Evolutionary conservation across 495 filamentous ascomycete genomes (phyloP).

Genomic region (Achaetomiella virescens): DNA sequence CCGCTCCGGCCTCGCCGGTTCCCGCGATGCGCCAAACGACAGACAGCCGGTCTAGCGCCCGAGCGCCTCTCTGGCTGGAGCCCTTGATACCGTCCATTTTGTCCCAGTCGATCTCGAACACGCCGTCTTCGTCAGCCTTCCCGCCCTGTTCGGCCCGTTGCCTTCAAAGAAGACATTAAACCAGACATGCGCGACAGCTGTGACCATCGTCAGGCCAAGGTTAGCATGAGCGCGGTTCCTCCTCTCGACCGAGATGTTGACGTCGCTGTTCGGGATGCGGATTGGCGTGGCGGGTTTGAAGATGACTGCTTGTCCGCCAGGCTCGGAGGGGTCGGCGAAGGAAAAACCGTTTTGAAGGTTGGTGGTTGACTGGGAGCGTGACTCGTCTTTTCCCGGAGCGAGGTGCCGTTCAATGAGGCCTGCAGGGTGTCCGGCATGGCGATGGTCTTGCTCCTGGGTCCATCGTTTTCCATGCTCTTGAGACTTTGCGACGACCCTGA

Average conservation of each 20-base stretch:
- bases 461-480: conserved; percentile 1
- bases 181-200: conserved; percentile 90
- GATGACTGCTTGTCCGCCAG: conserved; percentile 60
- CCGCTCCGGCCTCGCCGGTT: conserved; percentile 23
- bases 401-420: neutral
- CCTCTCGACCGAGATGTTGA: conserved; percentile 85
- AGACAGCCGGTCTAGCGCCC: conserved; percentile 74
- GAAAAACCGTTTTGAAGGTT: conserved; percentile 15
- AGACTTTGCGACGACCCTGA: conserved; percentile 12
- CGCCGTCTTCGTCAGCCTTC: conserved; percentile 43
- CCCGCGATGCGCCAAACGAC: conserved; percentile 65
- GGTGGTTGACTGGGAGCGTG: conserved; percentile 18
- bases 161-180: conserved; percentile 95
- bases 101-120: conserved; percentile 56
- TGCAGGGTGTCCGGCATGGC: conserved; percentile 14
- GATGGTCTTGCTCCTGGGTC: conserved; percentile 25
- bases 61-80: conserved; percentile 67
- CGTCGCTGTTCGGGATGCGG: conserved; percentile 68
- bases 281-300: conserved; percentile 61
- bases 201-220: conserved; percentile 82
- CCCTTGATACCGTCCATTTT: conserved; percentile 67
- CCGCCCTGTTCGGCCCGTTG: conserved; percentile 56
- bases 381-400: conserved; percentile 2
- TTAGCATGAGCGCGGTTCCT: conserved; percentile 61
- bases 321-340: conserved; percentile 31